These are phyloP conservation scores for Sporothrix pallida DNA, from an alignment of 2,329 filamentous ascomycete genomes.

Conservation along the genomic window DNA sequence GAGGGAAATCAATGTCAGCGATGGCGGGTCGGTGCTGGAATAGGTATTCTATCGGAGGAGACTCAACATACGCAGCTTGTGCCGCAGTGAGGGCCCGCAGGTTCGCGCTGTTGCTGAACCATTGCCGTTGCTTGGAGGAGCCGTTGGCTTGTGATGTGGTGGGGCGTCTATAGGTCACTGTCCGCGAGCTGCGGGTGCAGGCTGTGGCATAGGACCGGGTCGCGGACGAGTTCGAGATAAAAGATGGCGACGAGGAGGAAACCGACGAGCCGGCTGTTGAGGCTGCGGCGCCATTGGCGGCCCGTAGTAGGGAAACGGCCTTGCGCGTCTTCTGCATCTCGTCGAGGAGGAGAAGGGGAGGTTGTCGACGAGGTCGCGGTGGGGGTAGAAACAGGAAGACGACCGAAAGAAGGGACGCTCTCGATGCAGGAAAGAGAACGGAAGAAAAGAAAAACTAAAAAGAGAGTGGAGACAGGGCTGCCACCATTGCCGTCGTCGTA, in stretches of 20 bases:
- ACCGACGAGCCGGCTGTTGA: background rate
- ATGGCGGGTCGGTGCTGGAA: too few relatives aligned
- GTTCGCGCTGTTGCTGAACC: conserved; percentile 49
- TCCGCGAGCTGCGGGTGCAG: background rate
- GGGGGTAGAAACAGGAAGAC: background rate
- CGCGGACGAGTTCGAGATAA: background rate
- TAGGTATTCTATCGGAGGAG: too few relatives aligned
- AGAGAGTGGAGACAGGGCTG: conserved; percentile 20
- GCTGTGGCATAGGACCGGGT: background rate
- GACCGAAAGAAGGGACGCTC: background rate
- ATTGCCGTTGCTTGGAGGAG: conserved; percentile 41
- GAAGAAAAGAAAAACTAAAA: conserved; percentile 17
- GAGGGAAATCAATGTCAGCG: background rate
- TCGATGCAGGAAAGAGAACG: background rate
- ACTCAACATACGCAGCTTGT: conserved; percentile 47
- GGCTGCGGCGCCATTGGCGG: conserved; percentile 25
- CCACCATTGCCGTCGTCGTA: background rate
- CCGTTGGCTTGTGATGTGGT: background rate
- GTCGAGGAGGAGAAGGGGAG: background rate
- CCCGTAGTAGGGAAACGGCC: conserved; percentile 32
- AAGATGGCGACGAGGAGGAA: background rate
- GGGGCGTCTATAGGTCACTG: background rate
- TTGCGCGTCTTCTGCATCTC: conserved; percentile 35
- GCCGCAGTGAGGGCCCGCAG: conserved; percentile 47
- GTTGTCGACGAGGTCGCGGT: background rate